A percentile compares a stretch with the other conserved stretches of the same genome.
phyloP scores from a whole-genome alignment of 164 flowering plant genomes.

The Echeveria elegans region DNA sequence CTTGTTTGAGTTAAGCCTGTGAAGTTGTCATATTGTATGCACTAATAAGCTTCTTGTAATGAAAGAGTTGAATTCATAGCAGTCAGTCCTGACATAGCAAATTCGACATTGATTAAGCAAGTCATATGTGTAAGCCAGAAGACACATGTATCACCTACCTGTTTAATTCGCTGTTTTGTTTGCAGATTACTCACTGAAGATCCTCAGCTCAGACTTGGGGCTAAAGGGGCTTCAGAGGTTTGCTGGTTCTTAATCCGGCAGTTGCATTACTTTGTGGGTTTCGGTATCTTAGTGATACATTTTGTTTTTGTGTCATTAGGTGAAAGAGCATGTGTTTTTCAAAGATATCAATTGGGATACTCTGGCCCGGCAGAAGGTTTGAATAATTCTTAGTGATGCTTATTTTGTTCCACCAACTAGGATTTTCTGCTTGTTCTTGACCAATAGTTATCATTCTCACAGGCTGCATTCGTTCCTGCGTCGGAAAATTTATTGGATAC shows the following conservation, averaged over 20 bases:
- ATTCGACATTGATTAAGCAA: neutral
- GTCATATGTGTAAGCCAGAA: neutral
- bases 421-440: neutral
- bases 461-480: slow-evolving; percentile 98
- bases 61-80: neutral
- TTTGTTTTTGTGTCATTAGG: slow-evolving; percentile 36
- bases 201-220: slow-evolving; percentile 95
- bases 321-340: slow-evolving; percentile 88
- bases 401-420: neutral
- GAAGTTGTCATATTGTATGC: neutral
- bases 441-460: slow-evolving; percentile 11
- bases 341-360: slow-evolving; percentile 98
- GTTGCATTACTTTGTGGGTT: neutral
- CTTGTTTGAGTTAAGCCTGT: neutral
- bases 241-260: neutral
- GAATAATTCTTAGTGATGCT: neutral
- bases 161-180: slow-evolving; percentile 9
- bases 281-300: neutral
- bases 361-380: slow-evolving; percentile 94
- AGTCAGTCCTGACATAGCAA: neutral
- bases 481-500: slow-evolving; percentile 92
- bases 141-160: neutral
- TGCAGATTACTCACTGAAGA: slow-evolving; percentile 87
- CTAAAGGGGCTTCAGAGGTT: slow-evolving; percentile 93
- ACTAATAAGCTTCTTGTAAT: neutral